Conservation (phyloP, 352 stramenopile genomes). For the Pythium sp. region DNA sequence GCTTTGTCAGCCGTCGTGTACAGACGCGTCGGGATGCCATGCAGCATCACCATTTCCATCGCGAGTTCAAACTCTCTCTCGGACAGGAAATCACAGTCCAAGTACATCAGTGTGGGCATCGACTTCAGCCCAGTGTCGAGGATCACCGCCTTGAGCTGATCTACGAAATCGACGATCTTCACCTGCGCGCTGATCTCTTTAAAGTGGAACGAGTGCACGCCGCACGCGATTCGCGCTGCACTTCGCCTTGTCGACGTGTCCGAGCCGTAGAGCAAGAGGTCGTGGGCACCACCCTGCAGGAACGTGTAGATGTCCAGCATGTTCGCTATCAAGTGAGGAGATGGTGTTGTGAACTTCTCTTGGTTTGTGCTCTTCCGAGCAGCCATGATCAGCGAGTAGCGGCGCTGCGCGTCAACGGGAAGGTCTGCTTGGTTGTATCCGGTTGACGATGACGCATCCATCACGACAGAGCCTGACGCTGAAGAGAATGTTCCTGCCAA, state of each 20-base stretch:
- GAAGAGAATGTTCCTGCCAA: not conserved
- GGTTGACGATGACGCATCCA: not conserved
- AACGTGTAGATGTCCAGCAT: conserved; percentile 51
- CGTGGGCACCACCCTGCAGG: conserved; percentile 34
- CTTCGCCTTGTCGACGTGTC: conserved; percentile 40
- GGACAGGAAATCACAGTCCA: conserved; percentile 51
- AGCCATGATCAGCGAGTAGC: conserved; percentile 25
- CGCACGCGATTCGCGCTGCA: conserved; percentile 47
- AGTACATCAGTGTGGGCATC: conserved; percentile 49
- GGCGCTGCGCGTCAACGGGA: conserved; percentile 2
- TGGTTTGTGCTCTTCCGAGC: conserved; percentile 24
- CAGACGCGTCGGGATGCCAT: conserved; percentile 37
- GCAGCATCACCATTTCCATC: conserved; percentile 38
- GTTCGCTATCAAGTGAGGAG: conserved; percentile 36
- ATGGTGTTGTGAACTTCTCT: conserved; percentile 30
- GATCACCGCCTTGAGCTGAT: conserved; percentile 46
- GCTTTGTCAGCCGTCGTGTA: conserved; percentile 54
- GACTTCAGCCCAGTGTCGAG: conserved; percentile 48
- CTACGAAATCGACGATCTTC: conserved; percentile 31
- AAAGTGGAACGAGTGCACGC: conserved; percentile 52
- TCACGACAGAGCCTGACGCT: not conserved
- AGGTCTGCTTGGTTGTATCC: conserved; percentile 6
- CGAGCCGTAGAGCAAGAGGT: conserved; percentile 42
- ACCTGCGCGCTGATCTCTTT: conserved; percentile 37
- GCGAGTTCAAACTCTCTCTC: conserved; percentile 32